Evolutionary conservation across 139 green algal genomes (phyloP).

Genomic region (Chlamydomonas incerta): DNA sequence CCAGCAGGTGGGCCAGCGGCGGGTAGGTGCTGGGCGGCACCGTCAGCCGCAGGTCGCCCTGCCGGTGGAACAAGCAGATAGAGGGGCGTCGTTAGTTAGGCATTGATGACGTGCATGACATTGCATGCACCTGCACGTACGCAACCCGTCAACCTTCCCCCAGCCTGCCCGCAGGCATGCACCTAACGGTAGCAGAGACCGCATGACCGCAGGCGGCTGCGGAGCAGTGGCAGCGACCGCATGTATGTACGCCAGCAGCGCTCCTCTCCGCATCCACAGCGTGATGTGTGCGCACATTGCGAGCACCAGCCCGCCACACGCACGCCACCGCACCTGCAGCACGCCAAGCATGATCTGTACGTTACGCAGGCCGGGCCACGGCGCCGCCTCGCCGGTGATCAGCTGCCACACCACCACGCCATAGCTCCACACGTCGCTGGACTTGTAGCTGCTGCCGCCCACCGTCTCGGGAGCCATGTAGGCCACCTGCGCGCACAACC

Average conservation of each 20-base stretch:
- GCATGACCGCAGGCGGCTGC: no score
- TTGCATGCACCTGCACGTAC: no score
- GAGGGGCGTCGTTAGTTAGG: no score
- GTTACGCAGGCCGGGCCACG: slow-evolving; percentile 19
- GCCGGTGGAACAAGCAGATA: not conserved
- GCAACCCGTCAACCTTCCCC: no score
- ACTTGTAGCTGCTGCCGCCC: not conserved
- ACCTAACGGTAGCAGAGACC: no score
- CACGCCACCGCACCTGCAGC: slow-evolving; percentile 25
- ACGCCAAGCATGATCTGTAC: slow-evolving; percentile 36
- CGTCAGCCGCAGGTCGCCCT: slow-evolving; percentile 16
- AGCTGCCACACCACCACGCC: slow-evolving; percentile 28
- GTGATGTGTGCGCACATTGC: no score
- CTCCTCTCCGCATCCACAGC: no score
- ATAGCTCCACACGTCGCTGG: slow-evolving; percentile 25
- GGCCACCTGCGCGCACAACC: slow-evolving; percentile 7
- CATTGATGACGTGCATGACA: no score
- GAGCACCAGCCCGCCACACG: no score
- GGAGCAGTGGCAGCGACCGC: no score
- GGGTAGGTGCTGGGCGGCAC: slow-evolving; percentile 2
- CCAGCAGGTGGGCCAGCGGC: not conserved
- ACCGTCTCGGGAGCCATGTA: not conserved
- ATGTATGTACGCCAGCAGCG: no score
- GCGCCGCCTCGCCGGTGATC: not conserved
- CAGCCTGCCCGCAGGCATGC: no score